Percentiles rank a stretch among this genome's conserved stretches.
phyloP scores from a whole-genome alignment of 352 stramenopile species.

The Phytophthora hybrid region DNA sequence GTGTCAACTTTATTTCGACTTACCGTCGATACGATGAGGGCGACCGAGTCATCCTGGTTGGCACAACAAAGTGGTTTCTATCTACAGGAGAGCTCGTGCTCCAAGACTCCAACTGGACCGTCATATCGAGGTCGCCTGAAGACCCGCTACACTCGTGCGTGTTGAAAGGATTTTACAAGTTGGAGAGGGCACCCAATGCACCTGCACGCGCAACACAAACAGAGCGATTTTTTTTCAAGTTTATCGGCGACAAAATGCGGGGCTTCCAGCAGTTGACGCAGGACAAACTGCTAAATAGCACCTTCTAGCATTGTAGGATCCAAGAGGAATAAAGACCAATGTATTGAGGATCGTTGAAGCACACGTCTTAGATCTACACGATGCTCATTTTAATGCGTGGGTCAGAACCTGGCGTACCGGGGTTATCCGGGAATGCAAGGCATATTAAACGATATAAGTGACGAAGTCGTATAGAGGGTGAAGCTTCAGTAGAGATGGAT shows the following conservation, averaged over 20 bases:
- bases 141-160: slow-evolving; percentile 11
- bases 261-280: slow-evolving; percentile 1
- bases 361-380: too few relatives aligned
- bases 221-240: slow-evolving; percentile 8
- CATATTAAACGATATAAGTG: too few relatives aligned
- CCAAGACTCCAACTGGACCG: slow-evolving; percentile 34
- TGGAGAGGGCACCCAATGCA: slow-evolving; percentile 1
- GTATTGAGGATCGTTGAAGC: too few relatives aligned
- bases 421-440: too few relatives aligned
- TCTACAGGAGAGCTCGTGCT: slow-evolving; percentile 21
- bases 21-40: slow-evolving; percentile 32
- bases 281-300: background rate
- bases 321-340: too few relatives aligned
- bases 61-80: slow-evolving; percentile 30
- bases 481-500: too few relatives aligned
- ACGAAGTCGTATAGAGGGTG: too few relatives aligned
- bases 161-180: slow-evolving; percentile 23
- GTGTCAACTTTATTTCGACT: slow-evolving; percentile 5
- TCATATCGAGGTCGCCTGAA: slow-evolving; percentile 12
- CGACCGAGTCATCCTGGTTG: slow-evolving; percentile 22
- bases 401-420: too few relatives aligned
- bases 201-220: background rate
- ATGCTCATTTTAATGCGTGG: too few relatives aligned
- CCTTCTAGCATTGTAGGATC: background rate
- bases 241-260: slow-evolving; percentile 22